A percentile compares a stretch with the other conserved stretches of the same genome.
Evolutionary conservation across 306 rosid genomes (phyloP).

Genomic region (Elaeagnus macrophylla): DNA sequence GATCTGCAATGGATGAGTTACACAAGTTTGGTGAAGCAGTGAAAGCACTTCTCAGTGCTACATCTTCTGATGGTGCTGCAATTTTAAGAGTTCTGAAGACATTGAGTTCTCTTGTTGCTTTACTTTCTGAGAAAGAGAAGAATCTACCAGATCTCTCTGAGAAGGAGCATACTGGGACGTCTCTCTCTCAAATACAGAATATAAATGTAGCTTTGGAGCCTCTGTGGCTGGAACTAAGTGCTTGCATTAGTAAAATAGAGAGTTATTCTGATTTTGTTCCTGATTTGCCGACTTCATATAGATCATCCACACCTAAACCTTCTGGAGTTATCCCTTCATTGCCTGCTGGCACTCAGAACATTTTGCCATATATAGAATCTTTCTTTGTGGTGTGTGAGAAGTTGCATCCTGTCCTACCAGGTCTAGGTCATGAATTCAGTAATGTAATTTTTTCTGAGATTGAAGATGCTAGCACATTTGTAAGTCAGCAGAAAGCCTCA

Average conservation of each 20-base stretch:
- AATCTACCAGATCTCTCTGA: conserved; percentile 30
- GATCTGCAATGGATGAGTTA: conserved; percentile 76
- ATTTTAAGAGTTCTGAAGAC: conserved; percentile 94
- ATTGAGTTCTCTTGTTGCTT: conserved; percentile 70
- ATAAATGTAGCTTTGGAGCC: conserved; percentile 87
- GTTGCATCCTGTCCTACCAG: conserved; percentile 70
- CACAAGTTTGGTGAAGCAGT: conserved; percentile 60
- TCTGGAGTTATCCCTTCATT: conserved; percentile 52
- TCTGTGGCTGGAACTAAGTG: conserved; percentile 82
- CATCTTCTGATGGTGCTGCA: conserved; percentile 88
- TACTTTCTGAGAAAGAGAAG: conserved; percentile 50
- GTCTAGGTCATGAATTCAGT: conserved; percentile 50
- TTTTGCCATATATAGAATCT: conserved; percentile 86
- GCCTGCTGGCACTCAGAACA: conserved; percentile 90
- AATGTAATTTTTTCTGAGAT: conserved; percentile 55
- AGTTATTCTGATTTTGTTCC: conserved; percentile 67
- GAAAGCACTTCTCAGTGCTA: conserved; percentile 69
- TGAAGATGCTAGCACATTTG: conserved; percentile 60
- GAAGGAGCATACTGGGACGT: conserved; percentile 28
- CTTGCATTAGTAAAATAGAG: conserved; percentile 87
- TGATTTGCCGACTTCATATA: conserved; percentile 42
- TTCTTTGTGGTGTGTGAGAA: conserved; percentile 95
- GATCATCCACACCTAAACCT: conserved; percentile 52
- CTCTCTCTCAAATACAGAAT: conserved; percentile 60
- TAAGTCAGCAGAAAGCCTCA: conserved; percentile 46